Percentiles rank a stretch among this genome's conserved stretches.
These are phyloP conservation scores for Aspergillus sp. DNA, from an alignment of 2,329 filamentous ascomycete species.

Conservation along the genomic window DNA sequence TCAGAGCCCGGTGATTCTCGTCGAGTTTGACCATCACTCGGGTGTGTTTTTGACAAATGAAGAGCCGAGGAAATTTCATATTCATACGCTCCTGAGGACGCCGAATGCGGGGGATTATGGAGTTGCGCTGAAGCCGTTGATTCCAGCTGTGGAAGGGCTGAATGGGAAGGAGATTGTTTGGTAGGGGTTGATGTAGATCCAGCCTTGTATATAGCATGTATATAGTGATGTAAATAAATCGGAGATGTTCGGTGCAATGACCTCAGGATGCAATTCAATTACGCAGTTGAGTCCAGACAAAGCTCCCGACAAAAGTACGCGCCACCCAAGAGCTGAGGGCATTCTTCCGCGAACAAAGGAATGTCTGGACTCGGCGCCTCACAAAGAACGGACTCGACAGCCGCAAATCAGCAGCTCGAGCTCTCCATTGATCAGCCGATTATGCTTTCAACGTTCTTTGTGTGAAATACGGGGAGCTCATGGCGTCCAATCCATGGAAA, in stretches of 20 bases:
- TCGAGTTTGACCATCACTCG: slow-evolving; percentile 79
- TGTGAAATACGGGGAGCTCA: too few species aligned
- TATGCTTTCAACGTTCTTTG: too few species aligned
- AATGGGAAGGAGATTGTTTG: slow-evolving; percentile 40
- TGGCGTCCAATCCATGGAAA: too few species aligned
- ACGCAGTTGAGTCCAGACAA: too few species aligned
- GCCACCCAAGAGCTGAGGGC: too few species aligned
- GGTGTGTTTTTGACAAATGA: slow-evolving; percentile 74
- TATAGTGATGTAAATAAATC: neutral
- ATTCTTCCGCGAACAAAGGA: too few species aligned
- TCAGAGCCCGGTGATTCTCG: slow-evolving; percentile 71
- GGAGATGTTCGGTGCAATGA: neutral
- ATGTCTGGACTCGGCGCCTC: too few species aligned
- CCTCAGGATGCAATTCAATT: too few species aligned
- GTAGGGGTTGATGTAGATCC: slow-evolving; percentile 12
- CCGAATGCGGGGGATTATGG: slow-evolving; percentile 80
- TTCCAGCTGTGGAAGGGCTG: slow-evolving; percentile 36
- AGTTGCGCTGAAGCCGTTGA: slow-evolving; percentile 47
- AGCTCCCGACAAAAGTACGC: too few species aligned
- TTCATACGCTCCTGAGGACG: slow-evolving; percentile 70
- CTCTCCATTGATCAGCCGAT: too few species aligned
- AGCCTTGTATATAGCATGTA: neutral
- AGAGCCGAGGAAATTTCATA: slow-evolving; percentile 75
- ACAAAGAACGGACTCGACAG: too few species aligned
- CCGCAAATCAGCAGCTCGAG: too few species aligned